phyloP scores from a whole-genome alignment of 345 rosid species.

The Balakata baccata region DNA sequence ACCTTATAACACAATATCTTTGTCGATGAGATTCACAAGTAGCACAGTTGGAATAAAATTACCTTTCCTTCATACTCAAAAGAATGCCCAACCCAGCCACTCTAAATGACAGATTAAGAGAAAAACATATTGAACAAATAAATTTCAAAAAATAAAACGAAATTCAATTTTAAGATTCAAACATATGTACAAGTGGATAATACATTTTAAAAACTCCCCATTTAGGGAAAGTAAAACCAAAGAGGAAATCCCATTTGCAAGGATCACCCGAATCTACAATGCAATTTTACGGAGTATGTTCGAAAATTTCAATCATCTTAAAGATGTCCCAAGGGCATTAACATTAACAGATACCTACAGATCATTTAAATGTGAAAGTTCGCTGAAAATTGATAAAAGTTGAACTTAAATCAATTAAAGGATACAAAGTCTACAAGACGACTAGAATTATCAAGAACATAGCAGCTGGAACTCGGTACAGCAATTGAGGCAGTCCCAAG shows the following conservation, averaged over 20 bases:
- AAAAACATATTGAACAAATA: conserved; percentile 28
- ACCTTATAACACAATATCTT: not conserved
- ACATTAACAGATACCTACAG: not conserved
- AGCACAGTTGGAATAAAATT: conserved; percentile 7
- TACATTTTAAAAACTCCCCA: not conserved
- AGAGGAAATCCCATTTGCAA: not conserved
- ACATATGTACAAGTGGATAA: not conserved
- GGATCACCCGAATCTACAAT: not conserved
- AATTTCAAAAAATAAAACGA: not conserved
- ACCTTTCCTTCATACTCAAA: conserved; percentile 71
- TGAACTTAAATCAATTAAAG: conserved; percentile 22
- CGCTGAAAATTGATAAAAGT: not conserved
- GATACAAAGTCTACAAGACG: conserved; percentile 94
- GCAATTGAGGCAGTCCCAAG: conserved; percentile 42
- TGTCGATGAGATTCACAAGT: not conserved
- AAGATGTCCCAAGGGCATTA: not conserved
- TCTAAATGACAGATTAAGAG: conserved; percentile 53
- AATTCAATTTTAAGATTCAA: not conserved
- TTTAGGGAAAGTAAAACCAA: not conserved
- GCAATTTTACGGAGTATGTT: not conserved
- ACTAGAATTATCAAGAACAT: conserved; percentile 81
- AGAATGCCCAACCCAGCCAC: conserved; percentile 61
- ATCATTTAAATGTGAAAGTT: not conserved
- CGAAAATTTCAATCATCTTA: not conserved
- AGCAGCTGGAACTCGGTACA: conserved; percentile 71